Base-by-base conservation (phyloP, 306 rosid species). In the Fagus crenata region DNA sequence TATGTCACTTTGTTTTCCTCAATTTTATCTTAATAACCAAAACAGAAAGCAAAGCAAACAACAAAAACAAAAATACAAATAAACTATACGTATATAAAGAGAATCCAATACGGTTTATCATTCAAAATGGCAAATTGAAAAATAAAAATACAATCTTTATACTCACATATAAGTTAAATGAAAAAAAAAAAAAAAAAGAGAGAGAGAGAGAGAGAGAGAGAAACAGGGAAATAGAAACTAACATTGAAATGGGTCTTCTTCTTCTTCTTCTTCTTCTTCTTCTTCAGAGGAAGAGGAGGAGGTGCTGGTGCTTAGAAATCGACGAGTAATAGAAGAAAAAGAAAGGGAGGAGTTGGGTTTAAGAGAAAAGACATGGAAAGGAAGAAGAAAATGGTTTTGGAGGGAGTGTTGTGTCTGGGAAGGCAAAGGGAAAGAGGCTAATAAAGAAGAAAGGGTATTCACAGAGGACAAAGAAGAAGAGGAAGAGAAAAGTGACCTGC, bases 181-280 rank as follows among this genome's bases (percentile, higher is more conserved):
- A 40, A 22, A 46, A 36, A 64, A 72, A 18, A 72, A 4, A 2
- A 9, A 2, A 22, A 22, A 22, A 22, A 22, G 28, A 22, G 28
- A 22, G 28, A n/a, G n/a, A n/a, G n/a, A n/a, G n/a, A n/a, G n/a
- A n/a, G n/a, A n/a, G n/a, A n/a, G n/a, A 58, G 61, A 53, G 67
- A 78, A 73, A 73, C 13, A 76, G 75, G 78, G 41, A 80, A 84
- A 37, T 40, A 9, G 51, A 71, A 69, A 64, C 69, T 51, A 75
- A 87, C 93, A 81, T 31, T 73, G 85, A 53, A 73, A 73, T 39
- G 76, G 75, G 39, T 53, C 73, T 18, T 83, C 80, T 36, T 56
- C 80, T 49, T 56, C n/a, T n/a, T n/a, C n/a, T n/a, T n/a, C n/a
- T n/a, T n/a, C n/a, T n/a, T n/a, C 65, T 15, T 67, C 71, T 65